Evolutionary conservation across 2,329 filamentous ascomycete genomes (phyloP).

Genomic region (Aulographum hederae): DNA sequence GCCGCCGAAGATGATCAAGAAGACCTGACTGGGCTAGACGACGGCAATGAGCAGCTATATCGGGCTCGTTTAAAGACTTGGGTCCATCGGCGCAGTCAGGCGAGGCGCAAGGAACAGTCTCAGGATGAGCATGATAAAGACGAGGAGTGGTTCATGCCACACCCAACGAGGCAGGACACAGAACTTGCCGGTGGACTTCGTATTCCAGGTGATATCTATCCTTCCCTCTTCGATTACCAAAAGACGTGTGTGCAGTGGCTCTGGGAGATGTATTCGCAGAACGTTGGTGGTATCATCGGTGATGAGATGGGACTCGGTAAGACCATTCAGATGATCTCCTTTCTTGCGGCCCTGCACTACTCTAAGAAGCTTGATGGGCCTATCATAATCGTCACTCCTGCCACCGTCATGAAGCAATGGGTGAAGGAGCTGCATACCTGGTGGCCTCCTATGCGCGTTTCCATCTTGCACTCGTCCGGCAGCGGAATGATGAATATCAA

Average conservation of each 20-base stretch:
- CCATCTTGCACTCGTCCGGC: conserved; percentile 85
- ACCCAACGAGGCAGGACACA: conserved; percentile 65
- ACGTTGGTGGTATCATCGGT: conserved; percentile 83
- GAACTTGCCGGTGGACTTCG: conserved; percentile 56
- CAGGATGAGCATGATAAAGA: conserved; percentile 12
- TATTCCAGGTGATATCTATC: conserved; percentile 82
- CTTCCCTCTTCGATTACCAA: conserved; percentile 87
- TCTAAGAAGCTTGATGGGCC: conserved; percentile 72
- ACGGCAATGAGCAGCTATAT: conserved; percentile 74
- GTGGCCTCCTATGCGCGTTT: conserved; percentile 98
- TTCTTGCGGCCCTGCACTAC: conserved; percentile 80
- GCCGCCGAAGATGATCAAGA: conserved; percentile 23
- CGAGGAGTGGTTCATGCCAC: conserved; percentile 69
- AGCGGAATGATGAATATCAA: conserved; percentile 83
- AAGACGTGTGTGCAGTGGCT: conserved; percentile 96
- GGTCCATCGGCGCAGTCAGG: conserved; percentile 44
- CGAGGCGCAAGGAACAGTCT: conserved; percentile 32
- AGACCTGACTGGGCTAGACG: conserved; percentile 51
- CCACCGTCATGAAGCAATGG: conserved; percentile 93
- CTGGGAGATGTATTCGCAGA: conserved; percentile 75
- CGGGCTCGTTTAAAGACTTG: conserved; percentile 58
- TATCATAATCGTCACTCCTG: conserved; percentile 80
- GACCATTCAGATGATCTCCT: conserved; percentile 66
- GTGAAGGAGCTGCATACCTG: conserved; percentile 96
- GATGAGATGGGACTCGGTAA: conserved; percentile 99